Evolutionary conservation across 2,329 filamentous ascomycete genomes (phyloP).

Genomic region (Gyromitra esculenta): DNA sequence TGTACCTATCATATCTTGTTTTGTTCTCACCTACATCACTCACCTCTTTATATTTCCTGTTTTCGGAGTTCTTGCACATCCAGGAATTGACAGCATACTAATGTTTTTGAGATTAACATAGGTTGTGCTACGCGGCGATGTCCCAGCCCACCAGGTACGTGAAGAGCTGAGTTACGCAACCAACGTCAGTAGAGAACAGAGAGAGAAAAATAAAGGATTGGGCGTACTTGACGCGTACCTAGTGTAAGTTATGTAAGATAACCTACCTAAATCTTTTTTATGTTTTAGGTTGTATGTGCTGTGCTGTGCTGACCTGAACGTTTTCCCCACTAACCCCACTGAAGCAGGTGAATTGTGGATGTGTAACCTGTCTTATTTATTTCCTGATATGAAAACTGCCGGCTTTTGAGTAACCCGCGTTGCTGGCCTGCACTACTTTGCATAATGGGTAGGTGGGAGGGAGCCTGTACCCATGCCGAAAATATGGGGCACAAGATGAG

Average conservation of each 20-base stretch:
- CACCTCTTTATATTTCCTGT: neutral
- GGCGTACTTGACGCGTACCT: slow-evolving; percentile 1
- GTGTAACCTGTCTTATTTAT: neutral
- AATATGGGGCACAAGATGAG: slow-evolving; percentile 1
- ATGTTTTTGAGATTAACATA: neutral
- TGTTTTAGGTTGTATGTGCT: slow-evolving; percentile 13
- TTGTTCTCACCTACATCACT: slow-evolving; percentile 33
- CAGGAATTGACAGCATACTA: neutral
- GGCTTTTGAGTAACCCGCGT: neutral
- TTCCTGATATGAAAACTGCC: slow-evolving; percentile 11
- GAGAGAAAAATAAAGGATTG: slow-evolving; percentile 8
- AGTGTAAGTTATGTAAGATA: slow-evolving; percentile 14
- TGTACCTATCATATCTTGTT: slow-evolving; percentile 29
- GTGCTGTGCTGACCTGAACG: neutral
- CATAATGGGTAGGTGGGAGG: neutral
- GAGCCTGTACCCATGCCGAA: neutral
- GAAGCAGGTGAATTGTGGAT: slow-evolving; percentile 8
- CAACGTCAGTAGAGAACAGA: neutral
- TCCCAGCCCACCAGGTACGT: slow-evolving; percentile 4
- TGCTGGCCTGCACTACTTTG: neutral
- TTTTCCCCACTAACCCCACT: neutral
- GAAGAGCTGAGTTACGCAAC: neutral
- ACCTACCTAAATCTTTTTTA: neutral
- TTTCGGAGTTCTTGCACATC: slow-evolving; percentile 12
- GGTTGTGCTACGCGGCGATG: slow-evolving; percentile 22